These are phyloP conservation scores for Penicillium silybi DNA, from an alignment of 495 filamentous ascomycete genomes.

Conservation along the genomic window DNA sequence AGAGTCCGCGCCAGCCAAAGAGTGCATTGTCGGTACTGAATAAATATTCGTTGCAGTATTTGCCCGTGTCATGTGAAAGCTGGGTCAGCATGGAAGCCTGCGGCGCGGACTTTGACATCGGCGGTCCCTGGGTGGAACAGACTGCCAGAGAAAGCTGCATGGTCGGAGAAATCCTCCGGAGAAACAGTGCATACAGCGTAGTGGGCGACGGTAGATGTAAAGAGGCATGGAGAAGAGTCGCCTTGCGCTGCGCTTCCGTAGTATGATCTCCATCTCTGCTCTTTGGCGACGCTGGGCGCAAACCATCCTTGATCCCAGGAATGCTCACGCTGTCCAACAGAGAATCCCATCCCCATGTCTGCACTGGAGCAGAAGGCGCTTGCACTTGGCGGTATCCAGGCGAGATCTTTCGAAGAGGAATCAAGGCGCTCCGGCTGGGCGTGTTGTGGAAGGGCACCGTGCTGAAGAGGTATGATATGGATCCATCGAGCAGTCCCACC, in stretches of 20 bases:
- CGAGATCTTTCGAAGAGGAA: slow-evolving; percentile 62
- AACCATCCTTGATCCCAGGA: slow-evolving; percentile 13
- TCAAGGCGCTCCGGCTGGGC: slow-evolving; percentile 51
- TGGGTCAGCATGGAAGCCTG: slow-evolving; percentile 61
- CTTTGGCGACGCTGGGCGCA: background rate
- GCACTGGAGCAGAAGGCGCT: slow-evolving; percentile 35
- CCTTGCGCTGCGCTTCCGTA: slow-evolving; percentile 35
- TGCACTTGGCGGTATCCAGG: slow-evolving; percentile 66
- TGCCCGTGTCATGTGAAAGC: slow-evolving; percentile 81
- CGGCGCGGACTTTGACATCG: slow-evolving; percentile 41
- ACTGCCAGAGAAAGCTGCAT: slow-evolving; percentile 76
- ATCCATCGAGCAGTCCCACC: slow-evolving; percentile 83
- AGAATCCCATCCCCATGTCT: slow-evolving; percentile 33
- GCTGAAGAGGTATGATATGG: slow-evolving; percentile 86
- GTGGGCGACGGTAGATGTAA: slow-evolving; percentile 76
- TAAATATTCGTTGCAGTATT: slow-evolving; percentile 85
- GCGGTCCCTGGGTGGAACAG: slow-evolving; percentile 65
- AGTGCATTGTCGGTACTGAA: slow-evolving; percentile 90
- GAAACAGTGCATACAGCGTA: slow-evolving; percentile 80
- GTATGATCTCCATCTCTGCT: slow-evolving; percentile 6
- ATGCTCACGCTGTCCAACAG: slow-evolving; percentile 26
- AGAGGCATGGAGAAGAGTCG: slow-evolving; percentile 80
- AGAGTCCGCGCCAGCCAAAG: slow-evolving; percentile 81
- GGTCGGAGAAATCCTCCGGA: slow-evolving; percentile 74
- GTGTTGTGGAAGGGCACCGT: slow-evolving; percentile 63